phyloP scores from a whole-genome alignment of 495 filamentous ascomycete species.

The Penicillium macrosclerotiorum region DNA sequence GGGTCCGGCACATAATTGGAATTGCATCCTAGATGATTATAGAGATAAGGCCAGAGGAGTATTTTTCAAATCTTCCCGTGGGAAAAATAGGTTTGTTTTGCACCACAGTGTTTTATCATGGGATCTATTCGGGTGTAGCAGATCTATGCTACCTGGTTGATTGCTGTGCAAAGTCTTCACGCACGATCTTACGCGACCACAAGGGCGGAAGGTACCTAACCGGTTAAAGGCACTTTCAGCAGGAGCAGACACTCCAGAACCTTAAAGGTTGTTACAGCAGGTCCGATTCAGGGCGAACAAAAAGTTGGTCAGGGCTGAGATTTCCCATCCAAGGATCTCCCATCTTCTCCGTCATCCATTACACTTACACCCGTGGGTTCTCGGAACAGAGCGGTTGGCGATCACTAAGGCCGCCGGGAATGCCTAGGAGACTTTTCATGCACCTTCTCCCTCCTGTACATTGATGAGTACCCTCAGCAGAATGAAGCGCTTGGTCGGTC shows the following conservation, averaged over 20 bases:
- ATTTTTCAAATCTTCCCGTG: too few species aligned
- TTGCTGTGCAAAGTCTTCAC: too few species aligned
- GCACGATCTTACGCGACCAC: too few species aligned
- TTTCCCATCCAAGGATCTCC: slow-evolving; percentile 1
- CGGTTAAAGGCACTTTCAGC: not conserved
- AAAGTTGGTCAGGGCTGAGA: slow-evolving; percentile 12
- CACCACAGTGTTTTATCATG: too few species aligned
- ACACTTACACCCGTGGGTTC: slow-evolving; percentile 18
- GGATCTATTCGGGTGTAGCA: too few species aligned
- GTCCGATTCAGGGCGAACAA: slow-evolving; percentile 2
- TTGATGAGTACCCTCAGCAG: slow-evolving; percentile 19
- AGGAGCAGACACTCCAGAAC: too few species aligned
- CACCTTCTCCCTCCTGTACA: not conserved
- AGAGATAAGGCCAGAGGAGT: too few species aligned
- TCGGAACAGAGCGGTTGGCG: not conserved
- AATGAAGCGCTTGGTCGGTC: slow-evolving; percentile 22
- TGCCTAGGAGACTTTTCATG: not conserved
- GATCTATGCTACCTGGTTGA: too few species aligned
- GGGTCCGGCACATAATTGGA: not conserved
- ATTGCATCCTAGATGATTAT: too few species aligned
- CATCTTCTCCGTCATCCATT: slow-evolving; percentile 26
- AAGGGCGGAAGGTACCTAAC: not conserved
- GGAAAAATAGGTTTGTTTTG: too few species aligned
- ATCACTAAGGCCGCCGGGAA: not conserved
- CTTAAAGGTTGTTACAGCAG: slow-evolving; percentile 6